phyloP scores from a whole-genome alignment of 2,329 filamentous ascomycete genomes.

The Ceratocystis diversiconidia region DNA sequence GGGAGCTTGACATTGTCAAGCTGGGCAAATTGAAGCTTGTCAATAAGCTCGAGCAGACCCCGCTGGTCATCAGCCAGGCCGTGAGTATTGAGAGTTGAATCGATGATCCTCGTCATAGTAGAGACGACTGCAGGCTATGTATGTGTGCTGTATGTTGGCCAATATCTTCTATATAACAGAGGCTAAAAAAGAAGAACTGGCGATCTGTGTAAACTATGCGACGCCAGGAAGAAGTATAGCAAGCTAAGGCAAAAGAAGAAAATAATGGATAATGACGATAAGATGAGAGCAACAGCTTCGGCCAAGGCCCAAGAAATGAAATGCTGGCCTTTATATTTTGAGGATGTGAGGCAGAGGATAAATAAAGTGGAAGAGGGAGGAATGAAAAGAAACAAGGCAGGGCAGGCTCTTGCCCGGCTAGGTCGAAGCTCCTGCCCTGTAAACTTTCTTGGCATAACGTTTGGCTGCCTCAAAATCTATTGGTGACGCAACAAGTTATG shows the following conservation, averaged over 20 bases:
- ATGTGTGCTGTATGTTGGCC: neutral
- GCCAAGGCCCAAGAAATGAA: neutral
- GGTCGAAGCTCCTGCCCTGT: neutral
- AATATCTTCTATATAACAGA: neutral
- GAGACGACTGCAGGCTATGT: neutral
- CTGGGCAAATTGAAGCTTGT: slow-evolving; percentile 39
- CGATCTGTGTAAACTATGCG: neutral
- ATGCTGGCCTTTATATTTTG: slow-evolving; percentile 4
- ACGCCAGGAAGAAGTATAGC: neutral
- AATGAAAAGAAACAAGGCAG: neutral
- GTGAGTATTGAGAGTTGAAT: slow-evolving; percentile 35
- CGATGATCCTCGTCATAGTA: slow-evolving; percentile 24
- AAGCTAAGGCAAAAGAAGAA: neutral
- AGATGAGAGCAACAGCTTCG: neutral
- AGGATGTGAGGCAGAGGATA: neutral
- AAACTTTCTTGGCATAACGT: neutral
- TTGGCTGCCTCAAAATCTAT: slow-evolving; percentile 1
- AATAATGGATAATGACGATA: neutral
- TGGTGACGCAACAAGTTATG: neutral
- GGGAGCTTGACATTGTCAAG: slow-evolving; percentile 40
- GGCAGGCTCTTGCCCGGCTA: neutral
- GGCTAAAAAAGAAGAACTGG: neutral
- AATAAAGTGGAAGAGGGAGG: neutral
- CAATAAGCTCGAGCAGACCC: slow-evolving; percentile 42
- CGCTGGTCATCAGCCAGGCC: slow-evolving; percentile 41